Base-by-base conservation (phyloP, 331 rosid genomes). In the Acacia pycnantha region DNA sequence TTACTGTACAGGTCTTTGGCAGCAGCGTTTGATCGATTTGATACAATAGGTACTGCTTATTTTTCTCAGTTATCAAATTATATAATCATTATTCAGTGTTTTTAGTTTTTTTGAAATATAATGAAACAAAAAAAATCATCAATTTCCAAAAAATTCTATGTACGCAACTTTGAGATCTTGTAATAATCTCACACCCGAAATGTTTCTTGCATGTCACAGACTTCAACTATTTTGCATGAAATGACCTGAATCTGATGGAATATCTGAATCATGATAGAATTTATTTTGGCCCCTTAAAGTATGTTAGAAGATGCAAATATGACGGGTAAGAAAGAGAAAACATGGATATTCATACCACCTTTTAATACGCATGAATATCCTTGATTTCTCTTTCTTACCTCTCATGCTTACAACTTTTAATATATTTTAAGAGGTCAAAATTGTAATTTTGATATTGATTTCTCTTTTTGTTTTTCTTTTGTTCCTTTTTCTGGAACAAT, bases 1-100 rank as follows among this genome's bases (percentile, higher is more conserved):
- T 80, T 67, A 78, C 64, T 79, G 73, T 80, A 79, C 85, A 95
- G 98, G 90, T 78, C 82, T 85, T 84, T 90, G 53, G 68, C 87
- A 43, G 77, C 80, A 71, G 81, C 76, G 80, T 81, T 59, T 89
- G 82, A 91, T 84, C 85, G 81, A 87, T 85, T 87, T 76, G 85
- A 90, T 84, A 53, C 77, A 79, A 53, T 58, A 62, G 98, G 98
- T 93, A 80, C 84, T 83, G 58, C 82, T 51, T 78, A 73, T 84
- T 80, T 62, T 24, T 51, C 71, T 73, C 41, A 59, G 75, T 74
- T 53, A 53, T 81, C 87, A n/a, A n/a, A n/a, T 70, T 72, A 40
- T 75, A 40, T 33, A 70, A 41, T 53, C 31, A 41, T 59, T 24
- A 8, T 43, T 83, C 70, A 9, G 54, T 83, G n/a, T 59, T 54